phyloP scores from a whole-genome alignment of 441 rosid species.

The Populus hybrid region DNA sequence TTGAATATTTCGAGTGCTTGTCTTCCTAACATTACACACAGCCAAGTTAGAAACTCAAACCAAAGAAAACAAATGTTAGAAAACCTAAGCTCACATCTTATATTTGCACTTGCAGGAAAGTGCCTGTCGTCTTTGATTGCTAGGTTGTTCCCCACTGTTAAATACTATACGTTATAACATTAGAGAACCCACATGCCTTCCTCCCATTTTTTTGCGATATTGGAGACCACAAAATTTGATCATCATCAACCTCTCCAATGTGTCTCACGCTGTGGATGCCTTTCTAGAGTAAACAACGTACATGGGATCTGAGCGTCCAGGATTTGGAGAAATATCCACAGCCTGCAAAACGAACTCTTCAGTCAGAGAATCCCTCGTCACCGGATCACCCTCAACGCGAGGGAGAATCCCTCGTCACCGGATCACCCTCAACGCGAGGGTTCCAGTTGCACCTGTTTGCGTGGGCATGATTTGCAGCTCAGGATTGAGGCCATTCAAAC shows the following conservation, averaged over 20 bases:
- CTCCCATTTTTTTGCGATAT: neutral
- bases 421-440: neutral
- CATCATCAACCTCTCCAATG: neutral
- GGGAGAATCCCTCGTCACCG: neutral
- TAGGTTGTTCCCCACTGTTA: too few relatives aligned
- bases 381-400: neutral
- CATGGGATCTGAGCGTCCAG: constrained; percentile 86
- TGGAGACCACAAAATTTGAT: neutral
- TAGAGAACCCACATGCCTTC: neutral
- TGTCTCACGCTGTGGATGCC: constrained; percentile 39
- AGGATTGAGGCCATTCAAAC: neutral
- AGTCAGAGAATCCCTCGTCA: neutral
- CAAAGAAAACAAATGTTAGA: too few relatives aligned
- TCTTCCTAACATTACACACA: too few relatives aligned
- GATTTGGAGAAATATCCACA: constrained; percentile 89
- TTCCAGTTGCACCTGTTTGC: neutral
- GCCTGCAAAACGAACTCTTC: constrained; percentile 44
- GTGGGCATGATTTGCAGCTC: neutral
- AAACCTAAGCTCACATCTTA: too few relatives aligned
- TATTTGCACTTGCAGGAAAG: too few relatives aligned
- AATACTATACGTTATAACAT: neutral
- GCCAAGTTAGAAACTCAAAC: too few relatives aligned
- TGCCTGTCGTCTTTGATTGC: too few relatives aligned
- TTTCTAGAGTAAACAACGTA: constrained; percentile 75
- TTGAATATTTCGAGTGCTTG: too few relatives aligned